Percentiles rank a stretch among this genome's conserved stretches.
Evolutionary conservation across 164 flowering plant species (phyloP).

Genomic region (Warburgia ugandensis): DNA sequence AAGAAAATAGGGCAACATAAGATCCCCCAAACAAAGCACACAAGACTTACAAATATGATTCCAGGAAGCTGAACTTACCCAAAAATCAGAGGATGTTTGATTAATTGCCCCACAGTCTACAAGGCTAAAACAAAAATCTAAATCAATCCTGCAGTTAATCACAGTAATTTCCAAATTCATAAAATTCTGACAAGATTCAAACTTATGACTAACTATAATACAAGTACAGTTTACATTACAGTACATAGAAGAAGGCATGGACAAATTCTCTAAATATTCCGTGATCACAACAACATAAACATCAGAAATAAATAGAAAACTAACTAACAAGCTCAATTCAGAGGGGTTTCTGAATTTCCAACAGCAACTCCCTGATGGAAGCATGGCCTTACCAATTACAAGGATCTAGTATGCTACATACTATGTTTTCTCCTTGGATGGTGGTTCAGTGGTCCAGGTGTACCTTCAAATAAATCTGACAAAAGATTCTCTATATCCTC

Average conservation of each 20-base stretch:
- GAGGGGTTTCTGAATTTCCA: not conserved
- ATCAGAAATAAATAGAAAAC: not conserved
- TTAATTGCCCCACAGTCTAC: too few species aligned
- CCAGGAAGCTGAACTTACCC: too few species aligned
- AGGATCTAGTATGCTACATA: conserved; percentile 19
- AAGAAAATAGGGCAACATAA: too few species aligned
- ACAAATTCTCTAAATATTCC: conserved; percentile 4
- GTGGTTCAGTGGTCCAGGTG: conserved; percentile 44
- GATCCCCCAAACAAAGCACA: too few species aligned
- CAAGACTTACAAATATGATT: too few species aligned
- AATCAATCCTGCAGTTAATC: too few species aligned
- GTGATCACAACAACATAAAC: conserved; percentile 3
- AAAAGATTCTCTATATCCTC: conserved; percentile 75
- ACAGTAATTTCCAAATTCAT: too few species aligned
- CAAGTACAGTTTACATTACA: conserved; percentile 9
- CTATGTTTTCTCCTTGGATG: conserved; percentile 41
- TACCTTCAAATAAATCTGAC: conserved; percentile 72
- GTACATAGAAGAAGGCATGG: conserved; percentile 5
- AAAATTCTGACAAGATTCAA: not conserved
- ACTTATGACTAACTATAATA: conserved; percentile 1
- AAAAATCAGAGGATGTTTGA: too few species aligned
- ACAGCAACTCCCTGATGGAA: not conserved
- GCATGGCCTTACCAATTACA: conserved; percentile 17
- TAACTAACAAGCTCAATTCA: not conserved
- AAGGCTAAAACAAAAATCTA: too few species aligned